Conservation (phyloP, 1,284 basidiomycete species). For the Serendipita sp. region DNA sequence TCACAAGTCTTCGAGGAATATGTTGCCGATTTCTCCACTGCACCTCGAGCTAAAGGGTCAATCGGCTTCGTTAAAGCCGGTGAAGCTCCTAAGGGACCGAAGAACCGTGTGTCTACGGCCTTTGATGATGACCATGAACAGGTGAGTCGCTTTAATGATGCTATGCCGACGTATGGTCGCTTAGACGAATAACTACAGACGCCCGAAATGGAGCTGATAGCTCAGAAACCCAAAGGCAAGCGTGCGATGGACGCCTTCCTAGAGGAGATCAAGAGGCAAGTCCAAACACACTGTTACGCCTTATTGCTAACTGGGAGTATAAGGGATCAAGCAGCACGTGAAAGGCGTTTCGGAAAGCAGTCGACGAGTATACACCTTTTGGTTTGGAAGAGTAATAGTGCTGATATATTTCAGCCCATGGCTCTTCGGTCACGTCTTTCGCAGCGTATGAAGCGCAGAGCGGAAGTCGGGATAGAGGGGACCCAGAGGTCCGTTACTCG, state of each 20-base stretch:
- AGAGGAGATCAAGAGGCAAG: constrained; percentile 84
- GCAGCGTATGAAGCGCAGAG: constrained; percentile 73
- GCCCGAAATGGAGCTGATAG: constrained; percentile 39
- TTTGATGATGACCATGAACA: constrained; percentile 9
- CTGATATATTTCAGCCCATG: constrained; percentile 15
- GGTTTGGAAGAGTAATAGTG: constrained; percentile 18
- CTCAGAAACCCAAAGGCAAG: constrained; percentile 68
- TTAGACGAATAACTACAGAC: constrained; percentile 23
- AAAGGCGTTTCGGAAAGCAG: constrained; percentile 63
- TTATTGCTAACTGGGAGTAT: not conserved
- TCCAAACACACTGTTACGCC: not conserved
- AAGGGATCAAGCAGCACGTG: constrained; percentile 83
- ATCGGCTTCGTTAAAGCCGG: constrained; percentile 62
- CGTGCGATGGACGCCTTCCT: constrained; percentile 87
- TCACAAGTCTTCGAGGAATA: constrained; percentile 76
- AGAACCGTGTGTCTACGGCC: constrained; percentile 11
- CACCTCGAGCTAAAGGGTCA: constrained; percentile 34
- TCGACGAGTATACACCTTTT: constrained; percentile 30
- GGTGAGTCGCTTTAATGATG: constrained; percentile 10
- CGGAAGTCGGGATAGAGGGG: constrained; percentile 77
- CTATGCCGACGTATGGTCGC: constrained; percentile 14
- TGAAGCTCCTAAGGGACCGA: constrained; percentile 34
- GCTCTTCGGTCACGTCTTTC: constrained; percentile 17
- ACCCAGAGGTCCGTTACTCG: constrained; percentile 45
- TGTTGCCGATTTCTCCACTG: constrained; percentile 67